Base-by-base conservation (phyloP, 768 basidiomycete species). In the Trametes maxima region DNA sequence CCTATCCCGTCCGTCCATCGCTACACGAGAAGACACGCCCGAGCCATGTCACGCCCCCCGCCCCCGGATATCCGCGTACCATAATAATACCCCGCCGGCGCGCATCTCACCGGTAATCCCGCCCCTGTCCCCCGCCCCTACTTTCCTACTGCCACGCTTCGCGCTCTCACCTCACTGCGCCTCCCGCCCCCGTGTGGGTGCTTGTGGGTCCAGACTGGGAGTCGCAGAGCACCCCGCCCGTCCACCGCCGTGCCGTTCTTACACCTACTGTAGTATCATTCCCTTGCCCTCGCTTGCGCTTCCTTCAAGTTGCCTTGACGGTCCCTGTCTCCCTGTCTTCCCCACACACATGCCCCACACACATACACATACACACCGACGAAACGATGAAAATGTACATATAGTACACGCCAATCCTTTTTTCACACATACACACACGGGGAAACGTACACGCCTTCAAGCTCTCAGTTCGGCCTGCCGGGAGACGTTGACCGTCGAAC, bases 11-110 rank as follows among this genome's bases (percentile, higher is more conserved):
- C 36, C 3, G 17, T 19, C 19, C 10, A 17, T n/a, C 19, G 39
- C 16, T 2, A 24, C 25, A 42, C 17, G 22, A 35, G 11, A 57
- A 42, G 48, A 51, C 28, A 10, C 14, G 40, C 48, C 48, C 47
- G 14, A 24, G 16, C 24, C 11, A 36, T 45, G 45, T 33, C 55
- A 10, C 36, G 8, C 35, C 28, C 55, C 8, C 45, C 24, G 22
- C n/a, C 5, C 35, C 44, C 22, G n/a, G 47, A 58, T 51, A 50
- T 44, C 57, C 48, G 48, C 28, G 14, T 50, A 58, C 42, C 40
- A 50, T 58, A 58, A 17, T 58, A 58, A 48, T 56, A 56, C 57
- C 56, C 48, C 48, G 40, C 57, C 40, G 57, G 44, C 48, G 48
- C 40, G 19, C 6, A 2, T 33, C 16, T 17, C 24, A 13, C 47